phyloP scores from a whole-genome alignment of 768 basidiomycete species.

The Russula brevipes region DNA sequence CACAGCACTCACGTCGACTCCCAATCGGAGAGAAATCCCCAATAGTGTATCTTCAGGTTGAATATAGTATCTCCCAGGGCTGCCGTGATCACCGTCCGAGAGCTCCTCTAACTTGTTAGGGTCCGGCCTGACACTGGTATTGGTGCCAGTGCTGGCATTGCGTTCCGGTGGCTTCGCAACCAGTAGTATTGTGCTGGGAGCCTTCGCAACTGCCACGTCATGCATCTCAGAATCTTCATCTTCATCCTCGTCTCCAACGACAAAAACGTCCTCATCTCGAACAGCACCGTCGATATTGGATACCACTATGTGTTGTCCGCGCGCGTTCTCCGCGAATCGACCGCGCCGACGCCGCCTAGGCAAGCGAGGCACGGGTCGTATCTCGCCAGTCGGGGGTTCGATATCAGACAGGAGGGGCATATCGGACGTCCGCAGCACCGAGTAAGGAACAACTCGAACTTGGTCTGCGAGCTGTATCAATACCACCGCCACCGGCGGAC shows the following conservation, averaged over 20 bases:
- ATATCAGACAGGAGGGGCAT: constrained; percentile 50
- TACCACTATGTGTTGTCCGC: constrained; percentile 10
- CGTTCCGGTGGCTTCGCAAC: not conserved
- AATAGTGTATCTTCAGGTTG: constrained; percentile 22
- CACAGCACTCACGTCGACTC: constrained; percentile 48
- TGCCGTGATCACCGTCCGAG: not conserved
- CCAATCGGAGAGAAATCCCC: constrained; percentile 20
- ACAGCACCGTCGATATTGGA: constrained; percentile 49
- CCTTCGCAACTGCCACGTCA: not conserved
- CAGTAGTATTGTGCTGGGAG: not conserved
- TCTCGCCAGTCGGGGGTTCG: constrained; percentile 58
- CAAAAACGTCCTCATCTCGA: constrained; percentile 58
- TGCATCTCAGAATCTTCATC: constrained; percentile 25
- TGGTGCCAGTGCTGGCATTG: not conserved
- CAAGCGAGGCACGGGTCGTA: constrained; percentile 74
- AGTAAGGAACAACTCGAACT: constrained; percentile 43
- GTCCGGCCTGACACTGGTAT: not conserved
- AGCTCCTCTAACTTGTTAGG: not conserved
- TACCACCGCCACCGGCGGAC: not conserved
- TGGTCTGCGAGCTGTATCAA: not conserved
- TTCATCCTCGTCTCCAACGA: constrained; percentile 58
- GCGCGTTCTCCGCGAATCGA: constrained; percentile 22
- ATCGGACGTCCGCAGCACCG: constrained; percentile 62
- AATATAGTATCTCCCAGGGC: constrained; percentile 18
- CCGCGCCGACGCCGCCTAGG: constrained; percentile 50